Base-by-base conservation (phyloP, 257 asterid genomes). In the Nyctanthes arbortristis region DNA sequence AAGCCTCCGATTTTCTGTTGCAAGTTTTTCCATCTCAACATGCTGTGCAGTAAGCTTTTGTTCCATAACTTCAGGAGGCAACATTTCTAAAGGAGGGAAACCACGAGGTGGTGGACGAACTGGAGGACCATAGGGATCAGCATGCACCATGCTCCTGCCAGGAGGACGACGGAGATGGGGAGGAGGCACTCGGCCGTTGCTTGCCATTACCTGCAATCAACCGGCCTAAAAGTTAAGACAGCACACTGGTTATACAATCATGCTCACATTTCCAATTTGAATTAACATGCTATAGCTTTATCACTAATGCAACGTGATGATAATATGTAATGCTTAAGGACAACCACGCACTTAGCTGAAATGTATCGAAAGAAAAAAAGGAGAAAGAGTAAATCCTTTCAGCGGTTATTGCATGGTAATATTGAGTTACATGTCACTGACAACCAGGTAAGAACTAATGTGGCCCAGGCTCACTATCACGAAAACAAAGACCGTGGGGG, bases 21-120 rank as follows among this genome's bases (percentile, higher is more conserved):
- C 93, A 25, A 94, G 99, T 65, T 91, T 88, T 74, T 80, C 89
- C 79, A 89, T 94, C 82, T 94, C 97, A 10, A 78, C 66, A 73
- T 88, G 95, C 65, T 91, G 97, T 27, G 87, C 84, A 52, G 92
- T 86, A 36, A 94, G 90, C 83, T 94, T 94, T 61, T 88, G 97
- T 40, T 84, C 99, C 95, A 94, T 75, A 63, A 89, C 78, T 68
- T 91, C 92, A 4, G 86, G 87, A 59, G 96, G 90, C 74, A 93
- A 61, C 89, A 83, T 87, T 66, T 93, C 97, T 37, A 80, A 83
- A 68, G 86, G 91, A 34, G 89, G 86, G 71, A 87, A 88, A 61
- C 82, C 87, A 66, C 94, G 88, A 54, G 73, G 81, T 3, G 88
- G 92, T 0, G 85, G 88, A 45, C 66, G 93, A 32, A 71, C 70